Evolutionary conservation across 1,284 basidiomycete species (phyloP).

Genomic region (Sutorius eximius): DNA sequence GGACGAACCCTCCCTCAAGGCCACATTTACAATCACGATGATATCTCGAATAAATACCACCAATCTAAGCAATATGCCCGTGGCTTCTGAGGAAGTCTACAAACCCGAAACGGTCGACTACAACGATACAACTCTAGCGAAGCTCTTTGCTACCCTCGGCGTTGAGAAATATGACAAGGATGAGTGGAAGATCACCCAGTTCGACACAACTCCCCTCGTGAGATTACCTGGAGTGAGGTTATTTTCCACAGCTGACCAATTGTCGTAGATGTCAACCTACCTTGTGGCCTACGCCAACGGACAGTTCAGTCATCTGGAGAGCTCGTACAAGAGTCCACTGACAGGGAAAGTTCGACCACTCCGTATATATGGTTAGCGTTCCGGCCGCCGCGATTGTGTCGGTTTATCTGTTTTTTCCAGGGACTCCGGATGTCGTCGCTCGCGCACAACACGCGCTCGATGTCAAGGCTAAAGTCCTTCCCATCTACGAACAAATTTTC

Average conservation of each 20-base stretch:
- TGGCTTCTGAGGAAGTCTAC: slow-evolving; percentile 53
- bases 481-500: slow-evolving; percentile 92
- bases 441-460: slow-evolving; percentile 86
- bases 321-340: slow-evolving; percentile 78
- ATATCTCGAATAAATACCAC: slow-evolving; percentile 79
- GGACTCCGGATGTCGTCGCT: slow-evolving; percentile 84
- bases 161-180: slow-evolving; percentile 36
- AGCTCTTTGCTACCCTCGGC: slow-evolving; percentile 39
- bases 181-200: slow-evolving; percentile 81
- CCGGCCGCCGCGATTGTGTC: background rate
- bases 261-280: slow-evolving; percentile 77
- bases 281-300: slow-evolving; percentile 92
- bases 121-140: slow-evolving; percentile 34
- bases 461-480: slow-evolving; percentile 83
- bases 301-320: slow-evolving; percentile 72
- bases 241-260: background rate
- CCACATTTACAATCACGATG: slow-evolving; percentile 82
- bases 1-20: slow-evolving; percentile 94
- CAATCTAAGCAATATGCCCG: slow-evolving; percentile 87
- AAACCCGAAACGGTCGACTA: slow-evolving; percentile 31
- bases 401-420: slow-evolving; percentile 38
- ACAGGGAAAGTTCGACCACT: slow-evolving; percentile 83
- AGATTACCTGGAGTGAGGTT: slow-evolving; percentile 3
- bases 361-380: slow-evolving; percentile 71
- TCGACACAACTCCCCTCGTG: slow-evolving; percentile 67